Percentiles rank a stretch among this genome's conserved stretches.
These are phyloP conservation scores for Trypanosoma vivax DNA, from an alignment of 208 protist species.

Conservation along the genomic window DNA sequence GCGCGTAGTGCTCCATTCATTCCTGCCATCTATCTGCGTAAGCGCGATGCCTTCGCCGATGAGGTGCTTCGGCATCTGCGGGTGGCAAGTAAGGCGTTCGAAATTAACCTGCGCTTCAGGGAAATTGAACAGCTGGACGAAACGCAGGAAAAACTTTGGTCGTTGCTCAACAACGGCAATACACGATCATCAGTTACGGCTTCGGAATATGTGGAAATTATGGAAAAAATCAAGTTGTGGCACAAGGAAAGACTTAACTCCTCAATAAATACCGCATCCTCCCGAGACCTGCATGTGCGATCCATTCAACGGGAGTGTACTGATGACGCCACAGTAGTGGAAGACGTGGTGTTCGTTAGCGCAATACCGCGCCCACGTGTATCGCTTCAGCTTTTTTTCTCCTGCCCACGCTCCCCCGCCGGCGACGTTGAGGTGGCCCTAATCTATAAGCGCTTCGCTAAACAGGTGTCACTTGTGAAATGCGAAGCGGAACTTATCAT, in stretches of 20 bases:
- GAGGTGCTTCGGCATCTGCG: constrained; percentile 39
- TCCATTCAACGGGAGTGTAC: constrained; percentile 15
- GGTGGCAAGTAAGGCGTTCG: constrained; percentile 65
- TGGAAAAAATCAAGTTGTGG: constrained; percentile 39
- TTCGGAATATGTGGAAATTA: constrained; percentile 50
- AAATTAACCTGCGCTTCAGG: constrained; percentile 69
- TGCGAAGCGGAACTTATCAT: constrained; percentile 77
- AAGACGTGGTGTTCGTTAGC: constrained; percentile 41
- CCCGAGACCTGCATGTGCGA: constrained; percentile 12
- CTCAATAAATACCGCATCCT: constrained; percentile 6
- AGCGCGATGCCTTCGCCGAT: constrained; percentile 40
- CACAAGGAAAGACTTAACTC: constrained; percentile 10
- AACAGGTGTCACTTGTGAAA: constrained; percentile 80
- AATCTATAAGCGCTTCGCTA: constrained; percentile 72
- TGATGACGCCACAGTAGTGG: constrained; percentile 33
- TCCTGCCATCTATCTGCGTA: constrained; percentile 55
- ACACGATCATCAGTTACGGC: constrained; percentile 40
- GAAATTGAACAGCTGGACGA: constrained; percentile 77
- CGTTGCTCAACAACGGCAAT: constrained; percentile 43
- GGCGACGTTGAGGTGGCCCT: constrained; percentile 43
- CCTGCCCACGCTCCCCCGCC: constrained; percentile 43
- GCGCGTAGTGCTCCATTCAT: constrained; percentile 22
- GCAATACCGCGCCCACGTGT: constrained; percentile 39
- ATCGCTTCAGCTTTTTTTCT: constrained; percentile 59
- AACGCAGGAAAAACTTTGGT: constrained; percentile 66